phyloP scores from a whole-genome alignment of 108 stramenopile species.

The Epithemia pelagica region DNA sequence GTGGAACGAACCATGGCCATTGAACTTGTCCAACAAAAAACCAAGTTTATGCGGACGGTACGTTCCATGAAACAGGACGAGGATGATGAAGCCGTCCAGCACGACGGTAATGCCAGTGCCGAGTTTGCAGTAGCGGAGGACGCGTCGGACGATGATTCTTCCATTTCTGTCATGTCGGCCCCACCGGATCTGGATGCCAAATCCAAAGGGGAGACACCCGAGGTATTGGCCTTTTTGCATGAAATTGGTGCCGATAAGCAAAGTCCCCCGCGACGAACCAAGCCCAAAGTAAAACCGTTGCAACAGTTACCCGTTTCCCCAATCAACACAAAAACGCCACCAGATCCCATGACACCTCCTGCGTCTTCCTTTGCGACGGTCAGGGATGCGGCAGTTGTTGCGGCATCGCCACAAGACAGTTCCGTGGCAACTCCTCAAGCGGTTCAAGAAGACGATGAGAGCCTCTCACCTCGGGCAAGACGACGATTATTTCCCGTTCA shows the following conservation, averaged over 20 bases:
- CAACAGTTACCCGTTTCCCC: neutral
- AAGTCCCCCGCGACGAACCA: neutral
- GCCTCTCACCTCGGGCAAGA: neutral
- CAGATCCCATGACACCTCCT: neutral
- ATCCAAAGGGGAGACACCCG: neutral
- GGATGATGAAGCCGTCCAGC: neutral
- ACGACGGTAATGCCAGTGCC: neutral
- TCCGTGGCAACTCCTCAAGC: too few relatives aligned
- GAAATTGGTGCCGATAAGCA: neutral
- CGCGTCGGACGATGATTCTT: neutral
- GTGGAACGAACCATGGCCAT: conserved; percentile 28
- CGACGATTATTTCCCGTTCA: neutral
- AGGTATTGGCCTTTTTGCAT: neutral
- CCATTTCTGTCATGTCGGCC: neutral
- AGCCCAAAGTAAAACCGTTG: neutral
- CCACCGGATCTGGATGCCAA: neutral
- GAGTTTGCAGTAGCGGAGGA: neutral
- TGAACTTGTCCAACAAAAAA: conserved; percentile 38
- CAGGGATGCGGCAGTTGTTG: too few relatives aligned
- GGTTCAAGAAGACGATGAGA: neutral
- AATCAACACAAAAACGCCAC: neutral
- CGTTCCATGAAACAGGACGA: neutral
- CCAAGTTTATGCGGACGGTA: conserved; percentile 33
- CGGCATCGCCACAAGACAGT: neutral
- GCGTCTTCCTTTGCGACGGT: neutral